Base-by-base conservation (phyloP, 257 asterid genomes). In the Buddleja alternifolia region DNA sequence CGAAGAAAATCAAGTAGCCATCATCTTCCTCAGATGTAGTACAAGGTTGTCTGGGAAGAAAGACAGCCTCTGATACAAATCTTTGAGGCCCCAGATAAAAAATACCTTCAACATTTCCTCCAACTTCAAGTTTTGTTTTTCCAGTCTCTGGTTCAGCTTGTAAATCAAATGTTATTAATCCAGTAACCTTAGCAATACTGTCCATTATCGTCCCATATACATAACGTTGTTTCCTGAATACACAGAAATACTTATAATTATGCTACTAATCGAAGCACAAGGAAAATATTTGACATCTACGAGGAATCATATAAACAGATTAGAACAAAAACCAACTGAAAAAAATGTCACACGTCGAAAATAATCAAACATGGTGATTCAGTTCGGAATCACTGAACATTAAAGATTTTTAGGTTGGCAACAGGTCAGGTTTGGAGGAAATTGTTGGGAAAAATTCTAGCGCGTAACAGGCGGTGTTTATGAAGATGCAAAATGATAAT, bases 1-100 rank as follows among this genome's bases (percentile, higher is more conserved):
- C 85, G 51, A 93, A 93, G 96, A 84, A 87, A 73, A 93, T 93
- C 87, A 93, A 83, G 90, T 90, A 90, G 73, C 99, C 99, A 77
- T 88, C 95, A 14, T 93, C 99, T 84, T 93, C 99, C 76, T 90
- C 99, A 64, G 94, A 78, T 40, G 78, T 42, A 32, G 73, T 79
- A 15, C 92, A 96, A 73, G 93, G 81, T 75, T 82, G 78, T 14
- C 87, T 84, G 3, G 97, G 96, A 71, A 93, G 89, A 73, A 90
- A 90, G 25, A 93, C 58, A 55, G 99, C 97, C 81, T 93, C 99
- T 10, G 99, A 93, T 70, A 97, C 99, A 72, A 85, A 93, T 76
- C 90, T 83, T 63, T 93, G 84, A 24, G 96, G 88, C 54, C 96
- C 99, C 2, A 93, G 84, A 81, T 90, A 93, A 70, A 84, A 87